These are phyloP conservation scores for Coffea eugenioides DNA, from an alignment of 257 asterid genomes.

Conservation along the genomic window DNA sequence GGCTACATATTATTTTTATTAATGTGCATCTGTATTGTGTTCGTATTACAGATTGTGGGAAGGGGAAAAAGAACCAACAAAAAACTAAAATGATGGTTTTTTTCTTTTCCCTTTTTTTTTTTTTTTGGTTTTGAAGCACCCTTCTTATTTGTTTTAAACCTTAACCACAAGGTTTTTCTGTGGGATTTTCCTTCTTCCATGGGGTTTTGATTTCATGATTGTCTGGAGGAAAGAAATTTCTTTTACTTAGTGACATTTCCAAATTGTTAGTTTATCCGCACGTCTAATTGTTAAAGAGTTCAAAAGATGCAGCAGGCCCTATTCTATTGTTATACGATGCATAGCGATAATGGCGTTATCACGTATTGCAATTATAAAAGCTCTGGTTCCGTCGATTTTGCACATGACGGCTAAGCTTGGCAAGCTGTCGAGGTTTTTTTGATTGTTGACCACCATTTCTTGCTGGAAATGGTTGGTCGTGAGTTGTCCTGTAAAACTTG, in stretches of 20 bases:
- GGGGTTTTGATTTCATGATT: background rate
- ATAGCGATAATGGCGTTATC: background rate
- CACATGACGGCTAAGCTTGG: background rate
- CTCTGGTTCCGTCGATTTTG: background rate
- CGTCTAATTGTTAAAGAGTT: background rate
- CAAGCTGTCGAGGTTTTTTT: background rate
- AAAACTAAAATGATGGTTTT: background rate
- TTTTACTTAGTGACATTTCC: background rate
- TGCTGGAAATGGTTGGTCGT: too few relatives aligned
- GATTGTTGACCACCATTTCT: background rate
- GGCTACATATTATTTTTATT: background rate
- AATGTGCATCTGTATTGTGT: background rate
- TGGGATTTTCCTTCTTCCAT: background rate
- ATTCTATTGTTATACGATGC: background rate
- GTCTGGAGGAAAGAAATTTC: too few relatives aligned
- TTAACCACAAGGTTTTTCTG: background rate
- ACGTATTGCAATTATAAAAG: background rate
- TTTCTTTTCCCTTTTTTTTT: too few relatives aligned
- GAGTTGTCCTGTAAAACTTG: background rate
- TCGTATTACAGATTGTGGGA: background rate
- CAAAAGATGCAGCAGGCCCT: background rate
- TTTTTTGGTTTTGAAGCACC: too few relatives aligned
- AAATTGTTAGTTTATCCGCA: background rate
- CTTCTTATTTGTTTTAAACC: background rate
- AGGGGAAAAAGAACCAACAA: too few relatives aligned